Percentiles rank a stretch among this genome's conserved stretches.
These are phyloP conservation scores for Nannizziopsis barbatae DNA, from an alignment of 2,329 filamentous ascomycete species.

Conservation along the genomic window DNA sequence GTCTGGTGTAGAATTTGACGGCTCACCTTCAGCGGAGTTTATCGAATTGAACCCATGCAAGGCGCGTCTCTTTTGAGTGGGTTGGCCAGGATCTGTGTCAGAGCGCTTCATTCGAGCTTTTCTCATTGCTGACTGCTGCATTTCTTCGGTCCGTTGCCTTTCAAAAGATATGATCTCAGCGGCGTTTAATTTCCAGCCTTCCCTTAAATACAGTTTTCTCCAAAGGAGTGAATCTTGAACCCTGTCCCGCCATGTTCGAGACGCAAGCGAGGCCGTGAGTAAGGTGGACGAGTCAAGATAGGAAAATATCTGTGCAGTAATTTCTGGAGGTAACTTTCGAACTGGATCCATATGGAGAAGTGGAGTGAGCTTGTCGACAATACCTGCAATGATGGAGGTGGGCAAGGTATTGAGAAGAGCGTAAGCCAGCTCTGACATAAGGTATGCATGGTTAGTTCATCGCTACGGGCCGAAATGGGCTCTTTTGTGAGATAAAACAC, in stretches of 20 bases:
- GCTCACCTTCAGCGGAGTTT: slow-evolving; percentile 28
- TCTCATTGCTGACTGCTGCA: slow-evolving; percentile 24
- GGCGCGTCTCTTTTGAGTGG: slow-evolving; percentile 43
- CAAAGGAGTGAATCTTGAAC: slow-evolving; percentile 77
- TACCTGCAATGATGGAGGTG: slow-evolving; percentile 65
- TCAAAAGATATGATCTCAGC: slow-evolving; percentile 58
- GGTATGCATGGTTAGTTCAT: neutral
- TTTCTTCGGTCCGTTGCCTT: slow-evolving; percentile 36
- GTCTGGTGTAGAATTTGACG: neutral
- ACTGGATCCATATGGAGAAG: slow-evolving; percentile 90
- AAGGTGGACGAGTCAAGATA: slow-evolving; percentile 75
- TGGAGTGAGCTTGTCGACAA: slow-evolving; percentile 69
- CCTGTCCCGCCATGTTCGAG: slow-evolving; percentile 68
- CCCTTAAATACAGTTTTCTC: slow-evolving; percentile 68
- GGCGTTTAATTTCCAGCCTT: slow-evolving; percentile 70
- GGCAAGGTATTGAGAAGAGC: slow-evolving; percentile 65
- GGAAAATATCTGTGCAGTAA: slow-evolving; percentile 78
- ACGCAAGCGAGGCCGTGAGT: slow-evolving; percentile 66
- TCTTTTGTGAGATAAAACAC: slow-evolving; percentile 13
- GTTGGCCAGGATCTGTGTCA: slow-evolving; percentile 40
- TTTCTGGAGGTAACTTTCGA: slow-evolving; percentile 71
- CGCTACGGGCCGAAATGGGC: neutral
- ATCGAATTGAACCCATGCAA: slow-evolving; percentile 34
- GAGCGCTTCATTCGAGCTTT: slow-evolving; percentile 39
- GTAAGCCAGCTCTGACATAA: slow-evolving; percentile 61